Percentiles rank a stretch among this genome's conserved stretches.
Conservation (phyloP, 768 basidiomycete species). For the Mycena alexandri region DNA sequence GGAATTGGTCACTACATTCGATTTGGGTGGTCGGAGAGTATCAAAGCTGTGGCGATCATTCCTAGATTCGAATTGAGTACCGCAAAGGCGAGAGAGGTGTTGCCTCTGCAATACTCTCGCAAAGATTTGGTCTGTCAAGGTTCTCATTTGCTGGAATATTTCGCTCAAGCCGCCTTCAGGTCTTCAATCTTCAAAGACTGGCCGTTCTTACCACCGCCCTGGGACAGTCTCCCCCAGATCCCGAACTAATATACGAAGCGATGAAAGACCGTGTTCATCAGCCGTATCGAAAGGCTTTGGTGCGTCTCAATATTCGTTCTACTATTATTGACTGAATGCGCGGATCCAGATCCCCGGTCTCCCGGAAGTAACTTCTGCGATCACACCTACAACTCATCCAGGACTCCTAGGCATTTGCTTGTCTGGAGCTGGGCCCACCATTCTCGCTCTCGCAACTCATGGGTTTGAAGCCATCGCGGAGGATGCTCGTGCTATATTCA, state of each 20-base stretch:
- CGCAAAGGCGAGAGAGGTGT: constrained; percentile 89
- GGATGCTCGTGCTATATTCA: constrained; percentile 83
- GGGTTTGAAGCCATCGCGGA: constrained; percentile 89
- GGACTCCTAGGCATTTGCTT: constrained; percentile 98
- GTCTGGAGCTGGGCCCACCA: constrained; percentile 97
- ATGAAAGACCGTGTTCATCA: constrained; percentile 99
- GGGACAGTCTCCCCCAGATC: constrained; percentile 90
- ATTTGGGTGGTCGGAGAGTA: constrained; percentile 86
- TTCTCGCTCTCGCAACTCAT: constrained; percentile 90
- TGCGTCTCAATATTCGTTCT: constrained; percentile 52
- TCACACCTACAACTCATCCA: constrained; percentile 91
- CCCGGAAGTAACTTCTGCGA: constrained; percentile 88
- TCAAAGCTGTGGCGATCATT: constrained; percentile 94
- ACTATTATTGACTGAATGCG: no score
- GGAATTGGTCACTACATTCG: constrained; percentile 96
- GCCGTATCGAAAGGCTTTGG: constrained; percentile 91
- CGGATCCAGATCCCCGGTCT: constrained; percentile 97
- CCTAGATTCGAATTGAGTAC: constrained; percentile 97
- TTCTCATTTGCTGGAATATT: constrained; percentile 14
- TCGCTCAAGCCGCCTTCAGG: constrained; percentile 58
- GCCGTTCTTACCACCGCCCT: constrained; percentile 97
- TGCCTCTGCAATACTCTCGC: constrained; percentile 88
- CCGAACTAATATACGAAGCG: constrained; percentile 97
- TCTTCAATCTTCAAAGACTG: constrained; percentile 97
- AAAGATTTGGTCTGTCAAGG: constrained; percentile 85